Evolutionary conservation across 768 basidiomycete species (phyloP).

Genomic region (Rhizopogon vesiculosus): DNA sequence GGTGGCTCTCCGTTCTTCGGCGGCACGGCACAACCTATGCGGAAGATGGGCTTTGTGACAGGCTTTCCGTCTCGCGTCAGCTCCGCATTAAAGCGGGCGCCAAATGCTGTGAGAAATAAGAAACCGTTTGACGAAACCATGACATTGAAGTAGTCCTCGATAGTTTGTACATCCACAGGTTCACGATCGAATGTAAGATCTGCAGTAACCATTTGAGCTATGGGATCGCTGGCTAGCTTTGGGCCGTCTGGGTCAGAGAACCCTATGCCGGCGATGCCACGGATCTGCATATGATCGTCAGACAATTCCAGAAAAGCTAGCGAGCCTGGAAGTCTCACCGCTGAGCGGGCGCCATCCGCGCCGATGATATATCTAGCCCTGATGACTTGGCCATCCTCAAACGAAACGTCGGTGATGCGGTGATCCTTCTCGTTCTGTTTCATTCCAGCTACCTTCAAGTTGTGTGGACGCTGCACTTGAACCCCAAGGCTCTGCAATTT

Average conservation of each 20-base stretch:
- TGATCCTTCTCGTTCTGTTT: constrained; percentile 21
- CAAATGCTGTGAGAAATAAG: constrained; percentile 30
- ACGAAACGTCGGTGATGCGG: constrained; percentile 32
- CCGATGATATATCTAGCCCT: constrained; percentile 43
- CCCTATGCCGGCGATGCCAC: constrained; percentile 33
- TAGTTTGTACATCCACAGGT: constrained; percentile 6
- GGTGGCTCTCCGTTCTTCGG: constrained; percentile 25
- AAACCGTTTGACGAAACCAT: constrained; percentile 22
- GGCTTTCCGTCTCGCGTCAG: not conserved
- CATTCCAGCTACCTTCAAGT: constrained; percentile 35
- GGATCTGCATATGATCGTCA: constrained; percentile 29
- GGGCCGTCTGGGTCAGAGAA: constrained; percentile 40
- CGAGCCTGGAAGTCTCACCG: constrained; percentile 21
- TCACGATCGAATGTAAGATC: constrained; percentile 37
- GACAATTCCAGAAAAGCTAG: not conserved
- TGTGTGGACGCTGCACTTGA: constrained; percentile 31
- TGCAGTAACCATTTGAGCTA: constrained; percentile 40
- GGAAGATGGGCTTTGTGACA: constrained; percentile 19
- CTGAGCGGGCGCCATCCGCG: constrained; percentile 46
- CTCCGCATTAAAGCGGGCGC: constrained; percentile 2
- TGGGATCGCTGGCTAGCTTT: constrained; percentile 9
- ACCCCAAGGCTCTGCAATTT: constrained; percentile 30
- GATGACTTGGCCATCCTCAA: constrained; percentile 42
- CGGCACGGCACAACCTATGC: constrained; percentile 35
- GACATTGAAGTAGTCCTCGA: constrained; percentile 11